Percentiles rank a stretch among this genome's conserved stretches.
phyloP scores from a whole-genome alignment of 805 yeast species.

The Blastobotrys chiropterorum region DNA sequence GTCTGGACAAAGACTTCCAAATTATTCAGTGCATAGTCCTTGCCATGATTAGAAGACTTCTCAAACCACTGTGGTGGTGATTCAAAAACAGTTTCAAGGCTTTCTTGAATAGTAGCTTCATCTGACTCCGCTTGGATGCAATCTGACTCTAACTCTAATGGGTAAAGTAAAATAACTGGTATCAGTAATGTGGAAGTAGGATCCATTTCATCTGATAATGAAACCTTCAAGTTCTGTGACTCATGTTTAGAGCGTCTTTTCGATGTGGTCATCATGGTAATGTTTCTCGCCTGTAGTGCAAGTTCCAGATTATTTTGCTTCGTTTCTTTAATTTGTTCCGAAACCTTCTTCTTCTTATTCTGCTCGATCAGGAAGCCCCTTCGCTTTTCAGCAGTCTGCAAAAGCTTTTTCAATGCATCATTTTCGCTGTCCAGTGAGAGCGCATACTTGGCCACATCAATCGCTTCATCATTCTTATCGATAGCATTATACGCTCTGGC shows the following conservation, averaged over 20 bases:
- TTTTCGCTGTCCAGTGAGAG: slow-evolving; percentile 54
- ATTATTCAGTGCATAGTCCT: slow-evolving; percentile 50
- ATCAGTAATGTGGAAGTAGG: slow-evolving; percentile 68
- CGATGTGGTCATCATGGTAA: slow-evolving; percentile 42
- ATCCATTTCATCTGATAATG: slow-evolving; percentile 27
- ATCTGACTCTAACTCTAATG: slow-evolving; percentile 79
- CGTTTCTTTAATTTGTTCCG: slow-evolving; percentile 33
- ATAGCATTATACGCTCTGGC: slow-evolving; percentile 73
- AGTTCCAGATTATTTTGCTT: slow-evolving; percentile 40
- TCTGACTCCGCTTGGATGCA: slow-evolving; percentile 72
- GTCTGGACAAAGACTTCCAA: slow-evolving; percentile 81
- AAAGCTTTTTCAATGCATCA: slow-evolving; percentile 44
- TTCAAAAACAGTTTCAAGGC: slow-evolving; percentile 53
- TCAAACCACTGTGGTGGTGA: slow-evolving; percentile 68
- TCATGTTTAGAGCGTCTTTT: slow-evolving; percentile 27
- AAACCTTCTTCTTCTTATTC: slow-evolving; percentile 22
- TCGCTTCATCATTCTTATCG: slow-evolving; percentile 65
- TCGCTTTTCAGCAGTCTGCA: slow-evolving; percentile 37
- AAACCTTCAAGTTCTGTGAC: slow-evolving; percentile 33
- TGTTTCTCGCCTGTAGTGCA: slow-evolving; percentile 59
- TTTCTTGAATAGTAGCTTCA: slow-evolving; percentile 55
- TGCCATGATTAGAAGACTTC: slow-evolving; percentile 45
- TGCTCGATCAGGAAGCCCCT: slow-evolving; percentile 25
- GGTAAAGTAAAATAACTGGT: slow-evolving; percentile 77
- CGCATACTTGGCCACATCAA: slow-evolving; percentile 60